phyloP scores from a whole-genome alignment of 129 eudicot species.

The carrot (Daucus carota) region DNA sequence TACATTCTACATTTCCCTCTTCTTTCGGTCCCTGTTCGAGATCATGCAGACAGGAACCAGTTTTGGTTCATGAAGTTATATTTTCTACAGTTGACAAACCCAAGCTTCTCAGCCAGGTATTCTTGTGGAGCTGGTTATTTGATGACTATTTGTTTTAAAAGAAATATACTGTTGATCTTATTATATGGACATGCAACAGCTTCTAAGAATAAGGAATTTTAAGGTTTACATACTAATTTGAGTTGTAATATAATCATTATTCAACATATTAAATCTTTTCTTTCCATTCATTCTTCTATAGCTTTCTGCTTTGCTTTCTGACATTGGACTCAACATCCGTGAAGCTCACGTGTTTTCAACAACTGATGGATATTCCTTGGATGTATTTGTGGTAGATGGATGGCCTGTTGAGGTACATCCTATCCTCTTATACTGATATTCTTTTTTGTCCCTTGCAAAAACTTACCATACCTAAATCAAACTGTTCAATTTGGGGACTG shows the following conservation, averaged over 20 bases:
- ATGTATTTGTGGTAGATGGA: constrained; percentile 95
- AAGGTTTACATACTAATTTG: background rate
- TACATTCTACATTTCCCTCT: background rate
- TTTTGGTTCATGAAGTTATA: constrained; percentile 68
- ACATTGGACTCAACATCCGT: constrained; percentile 86
- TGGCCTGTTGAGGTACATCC: constrained; percentile 68
- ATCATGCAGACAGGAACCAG: constrained; percentile 49
- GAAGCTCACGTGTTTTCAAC: constrained; percentile 98
- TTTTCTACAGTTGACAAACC: constrained; percentile 91
- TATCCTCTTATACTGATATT: constrained; percentile 7
- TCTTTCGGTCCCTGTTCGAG: background rate
- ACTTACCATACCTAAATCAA: background rate
- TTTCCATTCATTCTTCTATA: constrained; percentile 17
- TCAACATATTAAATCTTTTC: background rate
- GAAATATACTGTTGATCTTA: no score
- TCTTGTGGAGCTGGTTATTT: background rate
- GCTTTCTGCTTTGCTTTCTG: constrained; percentile 95
- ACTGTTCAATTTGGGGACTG: background rate
- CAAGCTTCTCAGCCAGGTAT: constrained; percentile 93
- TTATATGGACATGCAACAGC: background rate
- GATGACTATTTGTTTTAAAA: no score
- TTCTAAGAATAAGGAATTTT: background rate
- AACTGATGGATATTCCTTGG: constrained; percentile 91
- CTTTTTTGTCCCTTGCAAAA: background rate
- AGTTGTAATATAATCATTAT: background rate